Base-by-base conservation (phyloP, 129 eudicot genomes). In the Arctium minus region DNA sequence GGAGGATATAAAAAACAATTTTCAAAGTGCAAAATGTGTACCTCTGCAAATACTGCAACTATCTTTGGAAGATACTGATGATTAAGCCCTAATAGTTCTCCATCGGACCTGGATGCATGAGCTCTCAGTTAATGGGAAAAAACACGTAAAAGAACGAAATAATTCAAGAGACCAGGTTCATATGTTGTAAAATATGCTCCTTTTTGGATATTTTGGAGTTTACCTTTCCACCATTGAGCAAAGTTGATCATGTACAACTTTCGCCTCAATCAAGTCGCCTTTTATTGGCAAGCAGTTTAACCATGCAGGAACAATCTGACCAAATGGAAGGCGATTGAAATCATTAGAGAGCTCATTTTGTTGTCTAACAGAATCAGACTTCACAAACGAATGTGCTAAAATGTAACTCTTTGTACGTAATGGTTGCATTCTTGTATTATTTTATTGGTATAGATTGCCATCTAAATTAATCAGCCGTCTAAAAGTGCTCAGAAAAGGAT, bases 221-320 rank as follows among this genome's bases (percentile, higher is more conserved):
- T 89, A 89, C 98, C 97, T 96, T 89, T 96, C 99, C 38, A 96
- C 97, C 99, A 96, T 96, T 33, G 93, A 88, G 82, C 99, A 93
- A 70, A 96, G 99, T 85, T 96, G 99, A 79, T 96, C 95, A 81
- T 96, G 99, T 29, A 96, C 99, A 80, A 85, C 91, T 88, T 96
- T 96, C 48, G 99, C 99, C 89, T 96, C 99, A 70, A 93, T 86
- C 80, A 96, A 81, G 79, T 96, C 99, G 73, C 95, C 97, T 86
- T 88, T 96, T 75, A 96, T 71, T 22, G 99, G 99, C 89, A 96
- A 85, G 87, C 97, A 96, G 86, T 87, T 88, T 81, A 96, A 75
- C 99, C 99, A 96, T 67, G 97, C 94, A 69, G 99, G 99, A 62
- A 96, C 87, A 78, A 96, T 92, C 99, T 96, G 88, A 44, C 69